These are phyloP conservation scores for Ogataea trehalophila DNA, from an alignment of 805 yeast species.

Conservation along the genomic window DNA sequence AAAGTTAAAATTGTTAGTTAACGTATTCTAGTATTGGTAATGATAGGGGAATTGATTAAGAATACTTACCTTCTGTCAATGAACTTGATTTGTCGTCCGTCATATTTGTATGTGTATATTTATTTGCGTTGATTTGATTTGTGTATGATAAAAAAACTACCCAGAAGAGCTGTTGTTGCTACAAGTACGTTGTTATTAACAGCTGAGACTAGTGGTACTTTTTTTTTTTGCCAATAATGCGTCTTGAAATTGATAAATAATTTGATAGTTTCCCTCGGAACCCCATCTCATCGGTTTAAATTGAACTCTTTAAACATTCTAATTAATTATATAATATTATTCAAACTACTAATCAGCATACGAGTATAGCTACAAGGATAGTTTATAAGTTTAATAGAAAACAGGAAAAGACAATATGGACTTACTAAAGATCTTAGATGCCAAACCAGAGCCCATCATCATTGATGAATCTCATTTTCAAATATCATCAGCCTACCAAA, in stretches of 20 bases:
- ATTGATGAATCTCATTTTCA: slow-evolving; percentile 49
- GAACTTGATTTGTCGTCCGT: background rate
- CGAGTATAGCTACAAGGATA: no score
- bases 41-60: no score
- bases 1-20: background rate
- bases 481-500: slow-evolving; percentile 31
- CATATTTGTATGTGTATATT: background rate
- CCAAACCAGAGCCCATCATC: slow-evolving; percentile 79
- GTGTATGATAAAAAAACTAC: no score
- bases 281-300: background rate
- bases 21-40: background rate
- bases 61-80: slow-evolving; percentile 5
- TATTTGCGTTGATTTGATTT: no score
- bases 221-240: no score
- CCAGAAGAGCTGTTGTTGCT: no score
- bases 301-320: background rate
- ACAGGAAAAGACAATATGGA: slow-evolving; percentile 48
- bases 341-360: background rate
- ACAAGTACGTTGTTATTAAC: no score
- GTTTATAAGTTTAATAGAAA: no score
- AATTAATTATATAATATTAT: background rate
- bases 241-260: no score
- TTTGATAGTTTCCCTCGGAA: background rate
- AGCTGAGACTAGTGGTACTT: background rate
- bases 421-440: slow-evolving; percentile 67